A percentile compares a stretch with the other conserved stretches of the same genome.
Conservation (phyloP, 805 yeast genomes). For the Wickerhamomyces hampshirensis region DNA sequence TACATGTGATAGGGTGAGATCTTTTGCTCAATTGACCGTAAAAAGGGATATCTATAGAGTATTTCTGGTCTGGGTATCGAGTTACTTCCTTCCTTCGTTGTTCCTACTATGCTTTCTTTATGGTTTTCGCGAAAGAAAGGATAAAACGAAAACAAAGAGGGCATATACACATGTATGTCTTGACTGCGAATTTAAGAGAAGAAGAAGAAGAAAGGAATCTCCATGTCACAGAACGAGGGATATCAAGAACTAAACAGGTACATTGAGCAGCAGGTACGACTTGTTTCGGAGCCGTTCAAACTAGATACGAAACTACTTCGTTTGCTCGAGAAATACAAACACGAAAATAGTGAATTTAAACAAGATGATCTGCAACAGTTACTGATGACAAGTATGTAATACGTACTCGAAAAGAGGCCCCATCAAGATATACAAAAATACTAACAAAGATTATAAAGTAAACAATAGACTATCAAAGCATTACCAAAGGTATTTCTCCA, state of each 20-base stretch:
- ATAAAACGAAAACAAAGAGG: not conserved
- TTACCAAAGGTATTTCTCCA: conserved; percentile 14
- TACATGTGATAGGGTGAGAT: too few relatives aligned
- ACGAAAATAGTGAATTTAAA: conserved; percentile 1
- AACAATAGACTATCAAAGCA: conserved; percentile 8
- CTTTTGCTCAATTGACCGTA: too few relatives aligned
- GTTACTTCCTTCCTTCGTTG: too few relatives aligned
- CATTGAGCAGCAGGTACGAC: conserved; percentile 11
- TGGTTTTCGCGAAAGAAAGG: not conserved
- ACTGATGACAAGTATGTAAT: conserved; percentile 4
- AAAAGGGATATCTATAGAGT: too few relatives aligned
- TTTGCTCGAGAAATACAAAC: conserved; percentile 4
- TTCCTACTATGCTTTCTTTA: too few relatives aligned
- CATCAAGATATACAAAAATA: not conserved
- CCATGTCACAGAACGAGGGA: conserved; percentile 1
- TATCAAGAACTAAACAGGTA: conserved; percentile 11
- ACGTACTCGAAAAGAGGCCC: too few relatives aligned
- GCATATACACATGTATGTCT: too few relatives aligned
- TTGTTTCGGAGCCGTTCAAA: conserved; percentile 7
- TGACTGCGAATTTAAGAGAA: not conserved
- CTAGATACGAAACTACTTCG: conserved; percentile 4
- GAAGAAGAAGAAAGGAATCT: conserved; percentile 2
- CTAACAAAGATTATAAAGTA: conserved; percentile 8
- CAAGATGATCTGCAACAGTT: conserved; percentile 1
- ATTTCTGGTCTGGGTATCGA: too few relatives aligned